Percentiles rank a stretch among this genome's conserved stretches.
Evolutionary conservation across 208 protist species (phyloP).

Genomic region (Leishmania guyanensis): DNA sequence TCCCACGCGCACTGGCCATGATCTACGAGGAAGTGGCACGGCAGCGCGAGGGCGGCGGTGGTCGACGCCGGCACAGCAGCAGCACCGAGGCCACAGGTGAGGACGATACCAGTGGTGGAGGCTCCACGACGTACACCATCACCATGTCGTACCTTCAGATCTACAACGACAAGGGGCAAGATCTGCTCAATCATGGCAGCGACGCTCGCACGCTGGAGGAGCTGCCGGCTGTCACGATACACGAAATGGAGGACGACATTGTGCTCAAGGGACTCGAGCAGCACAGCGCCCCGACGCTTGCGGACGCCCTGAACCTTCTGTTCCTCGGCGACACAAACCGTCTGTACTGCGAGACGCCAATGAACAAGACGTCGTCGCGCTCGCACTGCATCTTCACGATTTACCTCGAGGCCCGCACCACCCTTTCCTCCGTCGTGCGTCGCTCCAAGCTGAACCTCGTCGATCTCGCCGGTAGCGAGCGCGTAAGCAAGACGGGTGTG

Average conservation of each 20-base stretch:
- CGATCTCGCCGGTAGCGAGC: conserved; percentile 94
- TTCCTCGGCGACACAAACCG: conserved; percentile 89
- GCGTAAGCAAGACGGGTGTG: conserved; percentile 86
- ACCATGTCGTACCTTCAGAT: conserved; percentile 89
- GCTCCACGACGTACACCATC: conserved; percentile 39
- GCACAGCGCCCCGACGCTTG: conserved; percentile 66
- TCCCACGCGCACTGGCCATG: conserved; percentile 84
- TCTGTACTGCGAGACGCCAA: conserved; percentile 87
- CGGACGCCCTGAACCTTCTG: conserved; percentile 82
- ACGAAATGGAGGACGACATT: conserved; percentile 68
- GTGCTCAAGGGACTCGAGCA: conserved; percentile 67
- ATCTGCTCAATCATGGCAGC: conserved; percentile 82
- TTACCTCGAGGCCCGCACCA: conserved; percentile 63
- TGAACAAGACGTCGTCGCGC: conserved; percentile 93
- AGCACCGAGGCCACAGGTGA: background rate
- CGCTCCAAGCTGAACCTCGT: conserved; percentile 87
- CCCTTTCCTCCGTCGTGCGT: conserved; percentile 53
- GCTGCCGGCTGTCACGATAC: conserved; percentile 64
- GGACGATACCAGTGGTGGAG: conserved; percentile 7
- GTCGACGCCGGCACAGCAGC: background rate
- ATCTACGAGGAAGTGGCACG: conserved; percentile 74
- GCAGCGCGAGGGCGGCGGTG: conserved; percentile 32
- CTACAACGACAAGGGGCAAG: conserved; percentile 92
- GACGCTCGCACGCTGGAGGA: conserved; percentile 89
- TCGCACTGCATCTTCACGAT: conserved; percentile 94